Conservation (phyloP, 768 basidiomycete species). For the Xanthoconium purpureum region DNA sequence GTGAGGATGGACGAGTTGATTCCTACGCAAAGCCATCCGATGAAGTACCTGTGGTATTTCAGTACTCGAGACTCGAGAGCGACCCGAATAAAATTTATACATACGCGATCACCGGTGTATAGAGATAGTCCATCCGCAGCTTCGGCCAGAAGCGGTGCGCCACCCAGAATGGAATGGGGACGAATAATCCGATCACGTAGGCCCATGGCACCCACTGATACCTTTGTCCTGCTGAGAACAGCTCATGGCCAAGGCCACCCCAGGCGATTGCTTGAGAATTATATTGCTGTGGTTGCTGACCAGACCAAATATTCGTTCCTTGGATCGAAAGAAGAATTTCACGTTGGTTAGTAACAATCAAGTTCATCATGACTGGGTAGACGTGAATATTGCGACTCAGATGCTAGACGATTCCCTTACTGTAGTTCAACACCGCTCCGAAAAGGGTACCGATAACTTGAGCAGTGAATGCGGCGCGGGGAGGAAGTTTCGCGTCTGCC, state of each 20-base stretch:
- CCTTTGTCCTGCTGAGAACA: conserved; percentile 30
- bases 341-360: conserved; percentile 49
- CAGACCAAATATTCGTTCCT: conserved; percentile 42
- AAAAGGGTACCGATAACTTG: conserved; percentile 42
- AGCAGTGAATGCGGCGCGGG: conserved; percentile 60
- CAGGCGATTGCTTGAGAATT: conserved; percentile 37
- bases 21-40: conserved; percentile 47
- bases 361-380: conserved; percentile 47
- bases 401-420: conserved; percentile 42
- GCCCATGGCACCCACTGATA: conserved; percentile 44
- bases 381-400: conserved; percentile 29
- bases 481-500: conserved; percentile 57
- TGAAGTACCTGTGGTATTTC: conserved; percentile 31
- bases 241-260: conserved; percentile 39
- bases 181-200: conserved; percentile 32
- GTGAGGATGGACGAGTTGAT: conserved; percentile 51
- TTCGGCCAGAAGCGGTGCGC: conserved; percentile 36
- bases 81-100: background rate
- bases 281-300: conserved; percentile 31
- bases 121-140: conserved; percentile 28
- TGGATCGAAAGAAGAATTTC: conserved; percentile 53
- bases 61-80: background rate
- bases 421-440: conserved; percentile 38
- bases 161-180: conserved; percentile 43
- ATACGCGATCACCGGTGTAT: conserved; percentile 33